These are phyloP conservation scores for Candida endomychidarum DNA, from an alignment of 805 yeast genomes.

Conservation along the genomic window DNA sequence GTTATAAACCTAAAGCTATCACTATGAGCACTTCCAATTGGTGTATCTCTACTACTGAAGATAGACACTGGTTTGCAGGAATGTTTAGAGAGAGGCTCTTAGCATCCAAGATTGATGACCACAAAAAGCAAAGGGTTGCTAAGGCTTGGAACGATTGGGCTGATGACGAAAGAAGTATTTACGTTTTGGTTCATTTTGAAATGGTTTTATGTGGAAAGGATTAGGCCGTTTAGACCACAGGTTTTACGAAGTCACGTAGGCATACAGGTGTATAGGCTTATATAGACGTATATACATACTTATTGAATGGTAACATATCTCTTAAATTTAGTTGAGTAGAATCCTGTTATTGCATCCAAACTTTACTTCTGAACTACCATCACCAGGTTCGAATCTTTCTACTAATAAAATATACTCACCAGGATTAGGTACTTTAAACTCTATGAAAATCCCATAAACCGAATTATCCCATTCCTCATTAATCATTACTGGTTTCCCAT, in stretches of 20 bases:
- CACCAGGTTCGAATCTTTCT: conserved; percentile 52
- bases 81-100: conserved; percentile 15
- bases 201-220: not conserved
- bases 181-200: conserved; percentile 20
- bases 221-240: no score
- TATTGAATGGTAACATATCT: no score
- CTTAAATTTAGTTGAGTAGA: no score
- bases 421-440: conserved; percentile 23
- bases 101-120: conserved; percentile 11
- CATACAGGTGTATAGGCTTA: no score
- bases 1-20: conserved; percentile 16
- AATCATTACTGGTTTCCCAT: conserved; percentile 29
- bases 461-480: conserved; percentile 42
- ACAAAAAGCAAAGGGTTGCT: conserved; percentile 6
- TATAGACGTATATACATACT: no score
- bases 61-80: conserved; percentile 12
- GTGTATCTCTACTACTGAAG: conserved; percentile 14
- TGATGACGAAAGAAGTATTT: conserved; percentile 17
- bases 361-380: conserved; percentile 37
- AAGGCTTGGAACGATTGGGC: conserved; percentile 17
- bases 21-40: conserved; percentile 17
- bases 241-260: no score
- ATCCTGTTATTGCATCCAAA: conserved; percentile 27
- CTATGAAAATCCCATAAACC: conserved; percentile 45
- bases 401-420: conserved; percentile 40